Conservation (phyloP, 768 basidiomycete species). For the Paxillus rubicundulus region DNA sequence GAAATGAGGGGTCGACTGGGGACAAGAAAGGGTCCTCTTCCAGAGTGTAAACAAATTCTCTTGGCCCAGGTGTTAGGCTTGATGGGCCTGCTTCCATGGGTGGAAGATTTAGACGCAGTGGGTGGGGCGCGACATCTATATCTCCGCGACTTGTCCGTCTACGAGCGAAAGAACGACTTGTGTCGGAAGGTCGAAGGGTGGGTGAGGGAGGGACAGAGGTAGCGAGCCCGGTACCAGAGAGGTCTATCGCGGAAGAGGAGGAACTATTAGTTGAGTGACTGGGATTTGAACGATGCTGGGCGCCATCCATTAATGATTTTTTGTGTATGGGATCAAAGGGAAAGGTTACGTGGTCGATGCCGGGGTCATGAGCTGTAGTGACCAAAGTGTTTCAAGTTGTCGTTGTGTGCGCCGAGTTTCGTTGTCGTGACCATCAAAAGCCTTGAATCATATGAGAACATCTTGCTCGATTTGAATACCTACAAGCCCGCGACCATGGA, state of each 20-base stretch:
- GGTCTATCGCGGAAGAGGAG: constrained; percentile 55
- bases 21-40: constrained; percentile 52
- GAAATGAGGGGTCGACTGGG: constrained; percentile 36
- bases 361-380: too few relatives aligned
- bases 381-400: too few relatives aligned
- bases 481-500: too few relatives aligned
- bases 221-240: constrained; percentile 46
- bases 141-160: constrained; percentile 60
- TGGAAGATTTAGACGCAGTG: constrained; percentile 39
- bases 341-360: not conserved
- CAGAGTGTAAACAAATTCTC: constrained; percentile 19
- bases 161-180: constrained; percentile 39
- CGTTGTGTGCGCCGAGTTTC: too few relatives aligned
- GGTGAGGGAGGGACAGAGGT: constrained; percentile 51
- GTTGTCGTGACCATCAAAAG: too few relatives aligned
- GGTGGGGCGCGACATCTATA: constrained; percentile 46
- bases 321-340: not conserved
- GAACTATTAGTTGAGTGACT: constrained; percentile 34
- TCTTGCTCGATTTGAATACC: too few relatives aligned
- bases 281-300: not conserved
- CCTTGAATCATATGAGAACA: too few relatives aligned
- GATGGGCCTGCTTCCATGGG: constrained; percentile 23
- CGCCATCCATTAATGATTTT: constrained; percentile 11
- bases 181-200: constrained; percentile 37
- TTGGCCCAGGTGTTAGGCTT: constrained; percentile 16